Evolutionary conservation across 2,329 filamentous ascomycete species (phyloP), one percentile per base, ranked within the genome.

Genomic region (Epichloe sylvatica): DNA sequence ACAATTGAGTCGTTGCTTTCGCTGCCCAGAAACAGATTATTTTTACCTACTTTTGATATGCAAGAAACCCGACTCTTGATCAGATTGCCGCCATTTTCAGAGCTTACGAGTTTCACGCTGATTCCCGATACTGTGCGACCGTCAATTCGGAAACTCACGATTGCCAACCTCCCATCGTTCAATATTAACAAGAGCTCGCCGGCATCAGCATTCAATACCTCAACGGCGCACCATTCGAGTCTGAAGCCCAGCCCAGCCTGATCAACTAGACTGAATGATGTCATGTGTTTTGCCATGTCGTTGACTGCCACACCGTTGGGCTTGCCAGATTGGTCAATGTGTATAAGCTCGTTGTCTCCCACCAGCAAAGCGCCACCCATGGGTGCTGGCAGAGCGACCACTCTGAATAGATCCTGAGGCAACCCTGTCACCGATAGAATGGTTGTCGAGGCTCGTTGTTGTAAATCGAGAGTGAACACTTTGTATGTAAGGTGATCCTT

Each of bases 241-340:
- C 83, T 84, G 52, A 97, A 70, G 15, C 78, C 77, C 42, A 97
- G 72, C 43, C 86, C 79, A 0, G 88, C 86, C 66, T 96, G 91
- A 63, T 98, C 92, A 5, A 79, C 77, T 63, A 98, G 80, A 46
- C 83, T 79, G 59, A 96, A 97, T 0, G 84, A 78, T 2, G 91
- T 95, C 54, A 80, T 79, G 53, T 86, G 79, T 63, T 83, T 87
- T 4, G 90, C 84, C 67, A 95, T 94, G 35, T 87, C 78, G 61
- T 98, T 98, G 55, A 98, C 86, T 4, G 85, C 91, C 51, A 97
- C 84, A 2, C 89, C 91, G 60, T 88, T 95, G 12, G 89, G 79
- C 65, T 94, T 96, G 33, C 92, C 92, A 11, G 88, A 88, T 71
- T 98, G 92, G 61, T 97, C 91, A 55, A 98, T 81, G 64, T 98